Percentiles rank a stretch among this genome's conserved stretches.
Evolutionary conservation across 495 filamentous ascomycete species (phyloP).

Genomic region (Jackrogersella minutella): DNA sequence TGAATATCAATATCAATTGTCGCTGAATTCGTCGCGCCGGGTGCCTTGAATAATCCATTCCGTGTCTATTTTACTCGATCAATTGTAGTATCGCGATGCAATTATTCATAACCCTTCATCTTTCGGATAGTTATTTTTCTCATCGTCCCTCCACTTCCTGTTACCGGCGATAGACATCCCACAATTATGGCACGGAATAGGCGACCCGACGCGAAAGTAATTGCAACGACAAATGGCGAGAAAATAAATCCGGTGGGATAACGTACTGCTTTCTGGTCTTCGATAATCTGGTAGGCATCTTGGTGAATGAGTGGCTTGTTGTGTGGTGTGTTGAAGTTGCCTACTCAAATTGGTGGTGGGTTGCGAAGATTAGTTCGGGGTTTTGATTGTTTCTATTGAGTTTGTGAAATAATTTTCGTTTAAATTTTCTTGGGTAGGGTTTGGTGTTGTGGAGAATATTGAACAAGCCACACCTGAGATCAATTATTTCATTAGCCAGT

Average conservation of each 20-base stretch:
- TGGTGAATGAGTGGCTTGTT: constrained; percentile 45
- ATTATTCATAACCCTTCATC: too few species aligned
- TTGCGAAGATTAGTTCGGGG: constrained; percentile 26
- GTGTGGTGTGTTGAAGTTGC: constrained; percentile 34
- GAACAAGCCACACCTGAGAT: constrained; percentile 12
- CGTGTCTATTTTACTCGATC: neutral
- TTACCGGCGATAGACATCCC: constrained; percentile 3
- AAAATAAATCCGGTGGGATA: constrained; percentile 17
- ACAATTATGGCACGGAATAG: constrained; percentile 10
- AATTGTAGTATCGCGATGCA: neutral
- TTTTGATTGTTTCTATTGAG: constrained; percentile 20
- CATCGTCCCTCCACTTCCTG: constrained; percentile 17
- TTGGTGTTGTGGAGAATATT: constrained; percentile 18
- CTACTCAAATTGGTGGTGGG: constrained; percentile 30
- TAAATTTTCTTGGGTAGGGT: constrained; percentile 41
- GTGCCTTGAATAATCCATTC: constrained; percentile 3
- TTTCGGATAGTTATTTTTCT: neutral
- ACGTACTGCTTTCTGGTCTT: constrained; percentile 88
- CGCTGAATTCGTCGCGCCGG: constrained; percentile 27
- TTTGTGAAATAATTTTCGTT: constrained; percentile 42
- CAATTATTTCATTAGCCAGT: constrained; percentile 6
- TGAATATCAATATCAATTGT: constrained; percentile 4
- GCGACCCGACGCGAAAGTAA: constrained; percentile 23
- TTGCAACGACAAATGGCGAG: constrained; percentile 36
- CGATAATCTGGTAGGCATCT: constrained; percentile 82